phyloP scores from a whole-genome alignment of 495 filamentous ascomycete species.

The Rhizodiscina lignyota region DNA sequence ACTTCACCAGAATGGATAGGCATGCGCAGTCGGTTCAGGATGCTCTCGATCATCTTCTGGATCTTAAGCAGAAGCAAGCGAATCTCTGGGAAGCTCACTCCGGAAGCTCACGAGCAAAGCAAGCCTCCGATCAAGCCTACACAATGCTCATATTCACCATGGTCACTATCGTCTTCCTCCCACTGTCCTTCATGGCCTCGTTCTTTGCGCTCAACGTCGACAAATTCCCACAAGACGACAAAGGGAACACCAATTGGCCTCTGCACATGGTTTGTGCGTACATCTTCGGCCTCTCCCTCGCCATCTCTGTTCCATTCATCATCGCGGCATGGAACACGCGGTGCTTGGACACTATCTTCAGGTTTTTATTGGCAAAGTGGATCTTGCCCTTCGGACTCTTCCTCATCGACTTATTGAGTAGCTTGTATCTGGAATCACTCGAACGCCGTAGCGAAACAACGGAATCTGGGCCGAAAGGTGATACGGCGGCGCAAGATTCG shows the following conservation, averaged over 20 bases:
- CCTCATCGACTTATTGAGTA: too few species aligned
- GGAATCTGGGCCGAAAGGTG: too few species aligned
- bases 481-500: too few species aligned
- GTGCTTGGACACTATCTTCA: too few species aligned
- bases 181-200: constrained; percentile 47
- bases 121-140: constrained; percentile 47
- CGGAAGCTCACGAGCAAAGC: constrained; percentile 47
- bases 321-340: constrained; percentile 38
- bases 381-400: too few species aligned
- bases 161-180: constrained; percentile 53
- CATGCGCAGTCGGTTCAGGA: constrained; percentile 48
- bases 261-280: constrained; percentile 44
- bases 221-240: constrained; percentile 28
- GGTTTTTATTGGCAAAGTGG: too few species aligned
- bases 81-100: constrained; percentile 56
- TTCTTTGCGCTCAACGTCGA: constrained; percentile 49
- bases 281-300: constrained; percentile 49
- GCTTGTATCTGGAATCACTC: too few species aligned
- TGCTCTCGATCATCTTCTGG: constrained; percentile 44
- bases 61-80: constrained; percentile 51
- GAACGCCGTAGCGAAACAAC: too few species aligned
- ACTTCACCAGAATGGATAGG: constrained; percentile 51
- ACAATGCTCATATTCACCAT: constrained; percentile 64
- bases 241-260: constrained; percentile 22
- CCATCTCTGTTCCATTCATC: constrained; percentile 47